These are phyloP conservation scores for Aspergillus sp. DNA, from an alignment of 2,329 filamentous ascomycete species.

Conservation along the genomic window DNA sequence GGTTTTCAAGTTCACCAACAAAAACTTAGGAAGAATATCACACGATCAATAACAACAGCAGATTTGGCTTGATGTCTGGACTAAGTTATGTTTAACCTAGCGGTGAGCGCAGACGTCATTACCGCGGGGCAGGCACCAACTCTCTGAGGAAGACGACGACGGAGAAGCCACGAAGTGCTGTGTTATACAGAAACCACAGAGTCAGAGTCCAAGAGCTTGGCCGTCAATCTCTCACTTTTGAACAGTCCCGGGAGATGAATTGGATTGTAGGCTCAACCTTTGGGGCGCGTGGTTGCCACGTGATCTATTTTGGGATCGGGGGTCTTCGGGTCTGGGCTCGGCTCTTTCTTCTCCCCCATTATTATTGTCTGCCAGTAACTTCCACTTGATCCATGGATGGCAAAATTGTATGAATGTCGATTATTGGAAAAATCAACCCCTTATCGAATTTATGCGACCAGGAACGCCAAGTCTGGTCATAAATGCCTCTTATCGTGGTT, in stretches of 20 bases:
- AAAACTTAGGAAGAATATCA: conserved; percentile 7
- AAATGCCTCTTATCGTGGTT: not conserved
- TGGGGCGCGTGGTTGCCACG: not conserved
- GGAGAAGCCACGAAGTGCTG: not conserved
- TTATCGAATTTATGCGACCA: too few species aligned
- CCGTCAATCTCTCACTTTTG: not conserved
- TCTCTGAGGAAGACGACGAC: not conserved
- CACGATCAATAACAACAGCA: conserved; percentile 13
- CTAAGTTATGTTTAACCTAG: conserved; percentile 9
- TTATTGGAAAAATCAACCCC: too few species aligned
- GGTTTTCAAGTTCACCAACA: not conserved
- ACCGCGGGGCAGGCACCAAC: conserved; percentile 19
- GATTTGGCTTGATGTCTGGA: conserved; percentile 24
- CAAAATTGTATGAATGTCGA: too few species aligned
- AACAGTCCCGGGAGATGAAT: too few species aligned
- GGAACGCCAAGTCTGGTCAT: not conserved
- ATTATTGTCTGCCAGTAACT: too few species aligned
- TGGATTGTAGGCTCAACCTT: not conserved
- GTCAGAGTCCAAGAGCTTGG: not conserved
- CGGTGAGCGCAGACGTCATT: conserved; percentile 26
- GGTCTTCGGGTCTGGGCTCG: too few species aligned
- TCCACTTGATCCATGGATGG: too few species aligned
- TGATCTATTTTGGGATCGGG: too few species aligned
- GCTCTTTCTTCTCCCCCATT: too few species aligned
- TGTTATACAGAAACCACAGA: not conserved